Evolutionary conservation across 345 rosid genomes (phyloP), one percentile per base, ranked within the genome.

Genomic region (Eucalyptus camaldulensis): DNA sequence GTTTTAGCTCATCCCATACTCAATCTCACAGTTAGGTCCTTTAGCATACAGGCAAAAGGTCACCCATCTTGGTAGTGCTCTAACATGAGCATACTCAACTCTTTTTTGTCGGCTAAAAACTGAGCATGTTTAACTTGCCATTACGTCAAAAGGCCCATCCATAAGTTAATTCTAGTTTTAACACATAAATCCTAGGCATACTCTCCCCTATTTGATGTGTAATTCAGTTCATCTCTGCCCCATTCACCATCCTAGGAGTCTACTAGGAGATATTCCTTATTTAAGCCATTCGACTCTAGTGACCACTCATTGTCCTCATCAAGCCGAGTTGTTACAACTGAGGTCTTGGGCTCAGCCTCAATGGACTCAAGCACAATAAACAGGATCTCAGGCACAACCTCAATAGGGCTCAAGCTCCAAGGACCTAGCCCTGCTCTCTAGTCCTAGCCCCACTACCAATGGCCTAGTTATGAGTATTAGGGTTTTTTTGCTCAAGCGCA

Each of bases 261-360:
- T 56, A 24, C 1, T 56, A 56, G 1, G 27, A 56, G 27, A 21
- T 9, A 10, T 56, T 56, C 62, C 27, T 56, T 56, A 56, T 56
- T 56, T 56, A 22, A 56, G 6, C 25, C 27, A 4, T 22, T 0
- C 8, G 0, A 54, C 60, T 22, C 27, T 1, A 8, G 6, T 56
- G 60, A 56, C 27, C 27, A 22, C 62, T 56, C 62, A 5, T 21
- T 56, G 6, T 56, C 62, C 62, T 56, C 29, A 56, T 56, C 62
- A 10, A 24, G 5, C 27, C 1, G 1, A 56, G 62, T 56, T 5
- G 29, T 56, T 56, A 56, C 6, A 24, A 10, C 6, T 2, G 6
- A 56, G 29, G 12, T 56, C 62, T 24, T 56, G 13, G 62, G 27
- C 62, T 22, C 6, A 24, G 1, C 62, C 27, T 56, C 29, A 54